Evolutionary conservation across 1,284 basidiomycete species (phyloP).

Genomic region (Phenoliferia sp.): DNA sequence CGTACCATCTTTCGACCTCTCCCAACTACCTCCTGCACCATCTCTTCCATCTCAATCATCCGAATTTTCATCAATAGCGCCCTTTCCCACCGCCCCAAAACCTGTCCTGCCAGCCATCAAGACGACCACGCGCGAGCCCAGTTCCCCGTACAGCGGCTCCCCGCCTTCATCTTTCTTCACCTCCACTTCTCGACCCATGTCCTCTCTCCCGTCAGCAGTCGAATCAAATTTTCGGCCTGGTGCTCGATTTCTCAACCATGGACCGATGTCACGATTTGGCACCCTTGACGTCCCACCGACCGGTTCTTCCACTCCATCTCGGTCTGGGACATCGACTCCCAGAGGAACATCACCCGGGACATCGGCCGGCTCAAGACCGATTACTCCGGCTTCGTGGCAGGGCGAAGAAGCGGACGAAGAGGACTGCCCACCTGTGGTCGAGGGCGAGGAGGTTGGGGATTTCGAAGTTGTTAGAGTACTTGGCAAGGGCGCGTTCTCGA

Average conservation of each 20-base stretch:
- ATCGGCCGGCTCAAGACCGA: neutral
- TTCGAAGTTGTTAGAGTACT: slow-evolving; percentile 25
- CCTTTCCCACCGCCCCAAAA: neutral
- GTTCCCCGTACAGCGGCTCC: neutral
- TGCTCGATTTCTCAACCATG: neutral
- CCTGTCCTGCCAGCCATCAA: neutral
- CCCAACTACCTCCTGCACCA: neutral
- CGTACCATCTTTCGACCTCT: slow-evolving; percentile 2
- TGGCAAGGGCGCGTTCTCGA: slow-evolving; percentile 36
- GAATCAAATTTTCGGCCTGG: neutral
- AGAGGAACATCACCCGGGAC: neutral
- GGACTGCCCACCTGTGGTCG: neutral
- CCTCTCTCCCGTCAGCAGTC: neutral
- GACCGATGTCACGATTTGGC: neutral
- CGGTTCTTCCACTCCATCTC: neutral
- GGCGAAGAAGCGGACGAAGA: neutral
- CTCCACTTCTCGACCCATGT: neutral
- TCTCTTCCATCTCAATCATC: neutral
- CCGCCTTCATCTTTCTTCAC: neutral
- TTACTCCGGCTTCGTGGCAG: neutral
- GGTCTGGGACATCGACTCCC: neutral
- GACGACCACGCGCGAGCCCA: neutral
- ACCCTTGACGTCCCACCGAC: neutral
- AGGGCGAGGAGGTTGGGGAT: slow-evolving; percentile 18
- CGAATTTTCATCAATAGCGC: neutral